Percentiles rank a stretch among this genome's conserved stretches.
These are phyloP conservation scores for Trichoderma hamatum DNA, from an alignment of 2,329 filamentous ascomycete species.

Conservation along the genomic window DNA sequence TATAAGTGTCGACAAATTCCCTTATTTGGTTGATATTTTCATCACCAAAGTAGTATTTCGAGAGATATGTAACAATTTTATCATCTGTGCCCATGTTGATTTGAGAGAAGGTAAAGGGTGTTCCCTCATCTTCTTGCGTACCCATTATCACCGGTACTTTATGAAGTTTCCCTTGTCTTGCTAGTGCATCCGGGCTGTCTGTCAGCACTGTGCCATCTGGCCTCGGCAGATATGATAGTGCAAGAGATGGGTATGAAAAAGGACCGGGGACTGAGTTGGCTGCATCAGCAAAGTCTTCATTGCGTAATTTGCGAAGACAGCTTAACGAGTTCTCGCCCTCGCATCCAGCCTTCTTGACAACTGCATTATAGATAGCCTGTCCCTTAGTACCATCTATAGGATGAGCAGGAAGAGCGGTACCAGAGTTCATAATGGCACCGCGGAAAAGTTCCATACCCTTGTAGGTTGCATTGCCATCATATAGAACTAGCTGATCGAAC, in stretches of 20 bases:
- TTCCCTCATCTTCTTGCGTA: slow-evolving; percentile 80
- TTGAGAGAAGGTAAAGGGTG: slow-evolving; percentile 71
- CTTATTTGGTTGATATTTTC: slow-evolving; percentile 56
- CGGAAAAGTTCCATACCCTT: neutral
- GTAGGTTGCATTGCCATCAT: neutral
- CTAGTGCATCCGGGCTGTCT: slow-evolving; percentile 63
- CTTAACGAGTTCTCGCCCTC: slow-evolving; percentile 59
- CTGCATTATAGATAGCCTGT: slow-evolving; percentile 64
- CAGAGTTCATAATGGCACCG: neutral
- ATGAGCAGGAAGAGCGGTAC: slow-evolving; percentile 52
- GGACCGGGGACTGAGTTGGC: slow-evolving; percentile 71
- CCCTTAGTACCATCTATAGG: slow-evolving; percentile 67
- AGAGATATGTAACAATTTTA: slow-evolving; percentile 65
- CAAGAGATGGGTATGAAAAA: slow-evolving; percentile 67
- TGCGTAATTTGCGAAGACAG: slow-evolving; percentile 65
- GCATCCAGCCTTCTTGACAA: slow-evolving; percentile 66
- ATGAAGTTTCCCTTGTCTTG: slow-evolving; percentile 52
- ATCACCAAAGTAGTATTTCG: slow-evolving; percentile 59
- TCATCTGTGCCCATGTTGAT: slow-evolving; percentile 65
- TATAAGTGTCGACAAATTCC: slow-evolving; percentile 65
- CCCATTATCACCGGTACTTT: slow-evolving; percentile 62
- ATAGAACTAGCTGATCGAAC: neutral
- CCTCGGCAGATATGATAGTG: slow-evolving; percentile 73
- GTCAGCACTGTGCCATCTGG: slow-evolving; percentile 68
- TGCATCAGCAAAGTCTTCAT: slow-evolving; percentile 64